phyloP scores from a whole-genome alignment of 1,139 yeast genomes.

The Hyphopichia buzzinii region DNA sequence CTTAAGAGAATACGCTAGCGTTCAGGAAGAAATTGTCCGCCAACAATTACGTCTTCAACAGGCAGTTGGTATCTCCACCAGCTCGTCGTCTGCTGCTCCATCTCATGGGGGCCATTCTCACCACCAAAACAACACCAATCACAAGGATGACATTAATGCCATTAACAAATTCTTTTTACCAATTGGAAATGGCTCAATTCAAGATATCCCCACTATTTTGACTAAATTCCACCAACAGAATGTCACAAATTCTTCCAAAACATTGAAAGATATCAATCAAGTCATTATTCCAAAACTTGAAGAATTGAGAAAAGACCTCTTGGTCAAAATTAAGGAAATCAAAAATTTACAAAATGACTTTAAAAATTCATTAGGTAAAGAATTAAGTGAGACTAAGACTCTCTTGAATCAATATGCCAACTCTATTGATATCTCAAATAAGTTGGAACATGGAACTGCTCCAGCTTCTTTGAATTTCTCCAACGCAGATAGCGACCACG shows the following conservation, averaged over 20 bases:
- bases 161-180: slow-evolving; percentile 62
- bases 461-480: slow-evolving; percentile 6
- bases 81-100: slow-evolving; percentile 5
- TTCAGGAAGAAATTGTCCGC: slow-evolving; percentile 83
- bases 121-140: slow-evolving; percentile 12
- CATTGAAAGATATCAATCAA: slow-evolving; percentile 67
- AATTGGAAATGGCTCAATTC: slow-evolving; percentile 76
- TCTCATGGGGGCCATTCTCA: slow-evolving; percentile 6
- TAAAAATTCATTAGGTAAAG: slow-evolving; percentile 69
- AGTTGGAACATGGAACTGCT: slow-evolving; percentile 26
- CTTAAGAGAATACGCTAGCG: slow-evolving; percentile 74
- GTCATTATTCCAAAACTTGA: slow-evolving; percentile 81
- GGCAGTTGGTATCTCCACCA: slow-evolving; percentile 51
- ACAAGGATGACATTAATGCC: slow-evolving; percentile 31
- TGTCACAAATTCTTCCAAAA: slow-evolving; percentile 62
- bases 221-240: slow-evolving; percentile 72
- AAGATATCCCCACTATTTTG: slow-evolving; percentile 75
- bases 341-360: slow-evolving; percentile 80
- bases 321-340: slow-evolving; percentile 85
- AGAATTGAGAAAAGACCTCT: slow-evolving; percentile 76
- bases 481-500: slow-evolving; percentile 30
- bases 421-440: slow-evolving; percentile 36
- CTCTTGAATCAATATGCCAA: slow-evolving; percentile 49
- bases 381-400: slow-evolving; percentile 59
- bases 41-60: slow-evolving; percentile 81